Conservation (phyloP, 2,329 filamentous ascomycete species). For the Pseudocercospora fuligena region DNA sequence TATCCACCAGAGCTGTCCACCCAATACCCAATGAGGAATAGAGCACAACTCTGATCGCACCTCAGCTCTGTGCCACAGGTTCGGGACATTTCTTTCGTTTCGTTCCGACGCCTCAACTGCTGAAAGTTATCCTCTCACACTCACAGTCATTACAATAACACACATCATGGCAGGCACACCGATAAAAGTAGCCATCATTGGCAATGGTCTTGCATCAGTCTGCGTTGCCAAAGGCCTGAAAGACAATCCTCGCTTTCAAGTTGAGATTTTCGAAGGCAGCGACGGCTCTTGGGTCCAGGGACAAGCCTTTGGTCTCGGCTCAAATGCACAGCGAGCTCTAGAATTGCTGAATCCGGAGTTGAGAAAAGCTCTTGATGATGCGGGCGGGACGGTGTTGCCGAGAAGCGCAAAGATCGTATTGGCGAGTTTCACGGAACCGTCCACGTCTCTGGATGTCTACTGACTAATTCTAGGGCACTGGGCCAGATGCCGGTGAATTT, state of each 20-base stretch:
- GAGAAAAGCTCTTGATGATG: conserved; percentile 17
- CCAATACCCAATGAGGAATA: conserved; percentile 1
- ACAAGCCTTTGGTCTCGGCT: conserved; percentile 17
- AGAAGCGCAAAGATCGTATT: conserved; percentile 18
- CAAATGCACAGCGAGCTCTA: conserved; percentile 19
- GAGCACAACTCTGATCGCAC: conserved; percentile 2
- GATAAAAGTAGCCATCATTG: conserved; percentile 15
- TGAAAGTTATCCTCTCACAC: neutral
- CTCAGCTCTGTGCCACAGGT: conserved; percentile 1
- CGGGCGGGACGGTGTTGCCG: conserved; percentile 14
- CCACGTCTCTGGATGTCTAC: neutral
- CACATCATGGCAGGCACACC: conserved; percentile 4
- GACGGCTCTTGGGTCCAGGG: conserved; percentile 8
- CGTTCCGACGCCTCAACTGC: neutral
- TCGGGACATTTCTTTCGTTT: conserved; percentile 8
- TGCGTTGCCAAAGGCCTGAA: conserved; percentile 16
- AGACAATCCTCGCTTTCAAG: conserved; percentile 11
- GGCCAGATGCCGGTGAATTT: conserved; percentile 1
- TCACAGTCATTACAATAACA: neutral
- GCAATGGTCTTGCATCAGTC: conserved; percentile 20
- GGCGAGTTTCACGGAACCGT: neutral
- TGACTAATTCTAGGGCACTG: conserved; percentile 2
- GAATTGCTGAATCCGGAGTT: conserved; percentile 15
- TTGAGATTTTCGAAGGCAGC: conserved; percentile 20
- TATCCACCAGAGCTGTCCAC: neutral